Base-by-base conservation (phyloP, 176 grass and related monocot species). In the Hordeum vulgare region DNA sequence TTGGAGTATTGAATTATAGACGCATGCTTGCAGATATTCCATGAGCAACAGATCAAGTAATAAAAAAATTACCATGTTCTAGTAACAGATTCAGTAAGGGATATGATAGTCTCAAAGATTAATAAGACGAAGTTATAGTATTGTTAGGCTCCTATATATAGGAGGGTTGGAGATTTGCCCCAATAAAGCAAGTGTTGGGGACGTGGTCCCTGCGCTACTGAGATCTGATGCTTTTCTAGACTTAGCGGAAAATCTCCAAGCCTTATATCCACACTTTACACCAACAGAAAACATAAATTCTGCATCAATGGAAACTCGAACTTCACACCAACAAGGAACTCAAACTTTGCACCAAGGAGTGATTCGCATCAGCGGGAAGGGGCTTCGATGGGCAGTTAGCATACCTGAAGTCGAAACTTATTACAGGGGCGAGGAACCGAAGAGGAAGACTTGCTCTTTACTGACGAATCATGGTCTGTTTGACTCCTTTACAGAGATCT, bases 1-100 rank as follows among this genome's bases (percentile, higher is more conserved):
- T 76, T 69, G 36, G 37, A 34, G 49, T 69, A n/a, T 61, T 62
- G n/a, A 60, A 87, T 82, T 26, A 81, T 20, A 6, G 27, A n/a
- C n/a, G n/a, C n/a, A n/a, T n/a, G n/a, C n/a, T n/a, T 28, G 62
- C 66, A 75, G 27, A 80, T 37, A 68, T 23, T 51, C n/a, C 3
- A 5, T 73, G 35, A 61, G 56, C 10, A 53, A 6, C 24, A 26
- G 58, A 57, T 24, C 28, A 81, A 54, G 18, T 62, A 61, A 17
- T 53, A 27, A 68, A 8, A 36, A 61, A 69, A 57, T 59, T 59
- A 80, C 28, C 8, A 66, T 35, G 31, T 85, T 66, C 24, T 35
- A 76, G n/a, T 4, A 85, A 51, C 39, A 74, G n/a, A 56, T 56
- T 58, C 29, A 11, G 44, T 74, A 25, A 34, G 42, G 27, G 12